A percentile compares a stretch with the other conserved stretches of the same genome.
Evolutionary conservation across 2,329 filamentous ascomycete species (phyloP).

Genomic region (Myriangium duriaei): DNA sequence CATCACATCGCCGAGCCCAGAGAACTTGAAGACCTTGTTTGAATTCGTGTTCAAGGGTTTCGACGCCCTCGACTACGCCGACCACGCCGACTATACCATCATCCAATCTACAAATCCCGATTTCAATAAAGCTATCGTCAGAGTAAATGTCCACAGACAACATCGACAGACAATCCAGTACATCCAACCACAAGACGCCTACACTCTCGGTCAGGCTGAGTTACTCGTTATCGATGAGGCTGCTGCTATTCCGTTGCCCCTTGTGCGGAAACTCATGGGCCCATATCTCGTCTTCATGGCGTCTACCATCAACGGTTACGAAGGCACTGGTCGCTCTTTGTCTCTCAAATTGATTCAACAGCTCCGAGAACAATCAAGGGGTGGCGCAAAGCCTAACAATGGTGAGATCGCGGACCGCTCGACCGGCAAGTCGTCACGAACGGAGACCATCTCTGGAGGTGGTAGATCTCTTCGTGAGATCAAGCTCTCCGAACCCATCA

Average conservation of each 20-base stretch:
- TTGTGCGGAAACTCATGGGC: slow-evolving; percentile 88
- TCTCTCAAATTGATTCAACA: slow-evolving; percentile 96
- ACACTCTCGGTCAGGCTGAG: slow-evolving; percentile 89
- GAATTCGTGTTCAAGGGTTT: slow-evolving; percentile 99
- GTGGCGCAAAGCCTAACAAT: slow-evolving; percentile 41
- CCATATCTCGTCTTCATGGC: slow-evolving; percentile 98
- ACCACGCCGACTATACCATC: slow-evolving; percentile 95
- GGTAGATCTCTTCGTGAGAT: slow-evolving; percentile 80
- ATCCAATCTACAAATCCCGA: slow-evolving; percentile 97
- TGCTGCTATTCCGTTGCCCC: slow-evolving; percentile 83
- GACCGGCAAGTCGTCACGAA: slow-evolving; percentile 61
- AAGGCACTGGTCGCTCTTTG: slow-evolving; percentile 87
- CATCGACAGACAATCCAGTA: slow-evolving; percentile 98
- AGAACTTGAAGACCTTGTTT: slow-evolving; percentile 97
- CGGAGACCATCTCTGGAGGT: slow-evolving; percentile 46
- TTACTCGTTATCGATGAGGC: slow-evolving; percentile 94
- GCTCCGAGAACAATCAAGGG: slow-evolving; percentile 79
- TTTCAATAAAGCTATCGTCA: slow-evolving; percentile 97
- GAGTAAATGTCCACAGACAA: slow-evolving; percentile 88
- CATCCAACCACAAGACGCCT: slow-evolving; percentile 89
- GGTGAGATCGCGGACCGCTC: slow-evolving; percentile 60
- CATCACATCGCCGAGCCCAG: slow-evolving; percentile 92
- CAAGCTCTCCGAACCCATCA: slow-evolving; percentile 82
- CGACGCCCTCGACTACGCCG: slow-evolving; percentile 82
- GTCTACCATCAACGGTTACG: slow-evolving; percentile 97